Conservation (phyloP, 2,329 filamentous ascomycete species). For the Sclerotinia trifoliorum region DNA sequence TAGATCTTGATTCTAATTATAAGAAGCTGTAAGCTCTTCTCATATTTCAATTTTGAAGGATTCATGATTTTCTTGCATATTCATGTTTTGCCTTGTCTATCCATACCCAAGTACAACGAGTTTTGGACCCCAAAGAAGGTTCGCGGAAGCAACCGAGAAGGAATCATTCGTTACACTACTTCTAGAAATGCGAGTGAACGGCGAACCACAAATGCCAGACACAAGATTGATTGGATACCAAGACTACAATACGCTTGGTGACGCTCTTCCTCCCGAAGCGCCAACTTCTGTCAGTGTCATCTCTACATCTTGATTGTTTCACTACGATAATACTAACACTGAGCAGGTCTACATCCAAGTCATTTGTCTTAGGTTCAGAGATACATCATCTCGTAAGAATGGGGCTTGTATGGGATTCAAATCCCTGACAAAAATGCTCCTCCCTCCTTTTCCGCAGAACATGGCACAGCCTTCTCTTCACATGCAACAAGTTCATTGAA, state of each 20-base stretch:
- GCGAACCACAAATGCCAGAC: background rate
- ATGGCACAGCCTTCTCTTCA: slow-evolving; percentile 2
- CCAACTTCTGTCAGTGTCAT: background rate
- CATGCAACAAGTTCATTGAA: background rate
- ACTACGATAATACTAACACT: background rate
- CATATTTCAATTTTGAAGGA: background rate
- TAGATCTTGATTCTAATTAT: background rate
- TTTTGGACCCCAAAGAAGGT: slow-evolving; percentile 4
- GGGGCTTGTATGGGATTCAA: slow-evolving; percentile 4
- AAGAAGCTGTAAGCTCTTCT: slow-evolving; percentile 17
- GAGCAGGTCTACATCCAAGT: background rate
- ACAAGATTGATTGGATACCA: background rate
- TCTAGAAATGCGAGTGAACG: background rate
- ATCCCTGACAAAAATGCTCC: background rate
- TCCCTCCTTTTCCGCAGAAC: background rate
- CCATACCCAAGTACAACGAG: slow-evolving; percentile 7
- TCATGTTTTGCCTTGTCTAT: background rate
- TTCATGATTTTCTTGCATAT: slow-evolving; percentile 15
- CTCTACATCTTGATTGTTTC: background rate
- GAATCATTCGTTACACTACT: background rate
- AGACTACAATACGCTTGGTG: background rate
- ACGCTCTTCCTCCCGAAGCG: background rate
- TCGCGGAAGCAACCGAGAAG: background rate
- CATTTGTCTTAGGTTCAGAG: background rate
- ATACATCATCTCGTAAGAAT: background rate